Base-by-base conservation (phyloP, 2,329 filamentous ascomycete species). In the Beauveria bassiana region DNA sequence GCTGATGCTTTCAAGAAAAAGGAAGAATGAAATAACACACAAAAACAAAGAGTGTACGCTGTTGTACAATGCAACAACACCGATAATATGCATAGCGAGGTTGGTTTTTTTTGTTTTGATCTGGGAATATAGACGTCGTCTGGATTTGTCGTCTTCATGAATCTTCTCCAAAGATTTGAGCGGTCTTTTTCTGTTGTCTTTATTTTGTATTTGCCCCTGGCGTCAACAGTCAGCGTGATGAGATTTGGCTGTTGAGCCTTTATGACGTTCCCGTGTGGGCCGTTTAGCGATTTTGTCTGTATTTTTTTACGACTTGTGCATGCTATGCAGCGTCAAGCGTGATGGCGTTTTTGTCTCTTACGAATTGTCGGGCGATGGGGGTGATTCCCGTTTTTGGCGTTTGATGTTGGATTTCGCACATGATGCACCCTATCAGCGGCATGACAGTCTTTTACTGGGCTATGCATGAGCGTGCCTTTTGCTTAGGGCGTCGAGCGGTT, bases 21-120 rank as follows among this genome's bases (percentile, higher is more conserved):
- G 16, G 5, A 10, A 3, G 6, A 24, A 18, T 28, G 6, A 14
- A 10, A 42, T 7, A 26, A 42, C 38, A 42, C 38, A 43, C 20
- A 43, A 5, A 8, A 40, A 68, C 67, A 59, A 63, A 49, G 50
- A 46, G 26, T 55, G 38, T 46, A 34, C 18, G 40, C 34, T 20
- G 16, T 34, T 42, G 53, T 58, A 58, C 55, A 26, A 22, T 8
- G 31, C 18, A 22, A 6, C 34, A n/a, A 28, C 14, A 55, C 18
- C 3, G 5, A 50, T 45, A 22, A 42, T 20, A 7, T 57, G 10
- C 54, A 54, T 50, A 14, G 24, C 50, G 60, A 58, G 22, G 22
- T 26, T 24, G 14, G 20, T 28, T 24, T 28, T 40, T 10, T 45
- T n/a, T n/a, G 34, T 9, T 38, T 42, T n/a, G 3, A 34, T 28